Conservation (phyloP, 2,329 filamentous ascomycete species). For the Claviceps pusilla region DNA sequence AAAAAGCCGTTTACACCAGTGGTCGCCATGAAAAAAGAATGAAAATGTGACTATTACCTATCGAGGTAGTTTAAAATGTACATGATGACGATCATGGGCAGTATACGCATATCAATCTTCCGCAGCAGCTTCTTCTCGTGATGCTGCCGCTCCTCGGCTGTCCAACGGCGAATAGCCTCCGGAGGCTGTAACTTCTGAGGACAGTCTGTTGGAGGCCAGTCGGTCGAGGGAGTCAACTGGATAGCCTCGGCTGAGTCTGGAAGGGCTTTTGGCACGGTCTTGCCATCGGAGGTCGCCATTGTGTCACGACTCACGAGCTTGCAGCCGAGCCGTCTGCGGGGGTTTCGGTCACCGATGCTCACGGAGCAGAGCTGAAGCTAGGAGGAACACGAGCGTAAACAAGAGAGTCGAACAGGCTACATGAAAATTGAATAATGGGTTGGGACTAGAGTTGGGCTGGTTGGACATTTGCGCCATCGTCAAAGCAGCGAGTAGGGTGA, state of each 20-base stretch:
- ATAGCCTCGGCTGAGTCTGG: neutral
- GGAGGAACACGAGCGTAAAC: no score
- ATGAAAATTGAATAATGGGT: no score
- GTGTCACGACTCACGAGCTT: neutral
- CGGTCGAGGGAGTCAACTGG: neutral
- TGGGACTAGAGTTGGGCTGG: no score
- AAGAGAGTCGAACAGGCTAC: no score
- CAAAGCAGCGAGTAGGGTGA: no score
- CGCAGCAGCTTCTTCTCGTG: constrained; percentile 19
- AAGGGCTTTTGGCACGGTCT: neutral
- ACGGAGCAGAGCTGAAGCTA: no score
- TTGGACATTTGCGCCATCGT: no score
- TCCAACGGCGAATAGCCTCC: neutral
- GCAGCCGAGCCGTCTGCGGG: no score
- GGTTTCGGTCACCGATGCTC: no score
- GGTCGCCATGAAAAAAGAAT: neutral
- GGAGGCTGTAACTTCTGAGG: neutral
- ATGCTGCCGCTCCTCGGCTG: constrained; percentile 1
- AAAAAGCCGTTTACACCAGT: neutral
- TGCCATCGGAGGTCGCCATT: neutral
- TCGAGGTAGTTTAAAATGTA: constrained; percentile 47
- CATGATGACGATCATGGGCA: constrained; percentile 41
- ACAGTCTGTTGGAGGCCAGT: neutral
- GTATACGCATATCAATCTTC: constrained; percentile 24
- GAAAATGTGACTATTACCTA: neutral